These are phyloP conservation scores for Hyaloscypha hepaticicola DNA, from an alignment of 495 filamentous ascomycete species.

Conservation along the genomic window DNA sequence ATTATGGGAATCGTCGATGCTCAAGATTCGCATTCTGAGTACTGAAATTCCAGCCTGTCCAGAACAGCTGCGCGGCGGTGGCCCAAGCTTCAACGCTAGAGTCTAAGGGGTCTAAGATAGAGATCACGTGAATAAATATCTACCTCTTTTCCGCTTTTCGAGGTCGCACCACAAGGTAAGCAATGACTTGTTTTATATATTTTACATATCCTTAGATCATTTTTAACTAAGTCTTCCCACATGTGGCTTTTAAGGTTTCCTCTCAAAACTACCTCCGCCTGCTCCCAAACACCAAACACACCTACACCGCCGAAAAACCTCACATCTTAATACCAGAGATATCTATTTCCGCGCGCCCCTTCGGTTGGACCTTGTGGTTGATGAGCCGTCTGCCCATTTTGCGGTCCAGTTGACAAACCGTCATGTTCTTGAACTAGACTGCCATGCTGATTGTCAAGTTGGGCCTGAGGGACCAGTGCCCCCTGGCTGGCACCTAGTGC, in stretches of 20 bases:
- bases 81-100: slow-evolving; percentile 2
- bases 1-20: background rate
- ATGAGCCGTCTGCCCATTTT: background rate
- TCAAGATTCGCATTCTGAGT: background rate
- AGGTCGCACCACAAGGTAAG: too few relatives aligned
- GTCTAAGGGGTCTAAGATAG: background rate
- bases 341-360: background rate
- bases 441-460: slow-evolving; percentile 5
- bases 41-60: slow-evolving; percentile 4
- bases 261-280: background rate
- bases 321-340: slow-evolving; percentile 6
- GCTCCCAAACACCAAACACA: background rate
- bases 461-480: background rate
- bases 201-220: slow-evolving; percentile 3
- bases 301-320: background rate
- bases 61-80: slow-evolving; percentile 10
- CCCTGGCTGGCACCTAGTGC: background rate
- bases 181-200: background rate
- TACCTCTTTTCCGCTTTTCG: too few relatives aligned
- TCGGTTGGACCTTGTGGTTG: background rate
- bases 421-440: background rate
- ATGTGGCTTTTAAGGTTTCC: background rate
- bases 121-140: background rate
- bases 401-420: background rate
- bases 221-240: background rate